phyloP scores from a whole-genome alignment of 2,329 filamentous ascomycete species.

The Coniochaeta sp. region DNA sequence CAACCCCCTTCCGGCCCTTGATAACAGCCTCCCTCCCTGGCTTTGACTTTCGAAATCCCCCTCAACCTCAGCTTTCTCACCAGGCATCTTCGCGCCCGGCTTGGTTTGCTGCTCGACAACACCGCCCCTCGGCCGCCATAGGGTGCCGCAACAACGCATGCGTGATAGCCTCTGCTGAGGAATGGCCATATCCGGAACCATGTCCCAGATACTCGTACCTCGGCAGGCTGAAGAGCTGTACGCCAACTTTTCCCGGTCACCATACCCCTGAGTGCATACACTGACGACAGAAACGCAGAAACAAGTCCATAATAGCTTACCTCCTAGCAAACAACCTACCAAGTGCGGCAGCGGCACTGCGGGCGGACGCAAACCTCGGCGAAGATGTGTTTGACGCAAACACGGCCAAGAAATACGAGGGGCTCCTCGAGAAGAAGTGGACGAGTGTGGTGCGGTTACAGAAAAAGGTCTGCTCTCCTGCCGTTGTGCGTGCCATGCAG shows the following conservation, averaged over 20 bases:
- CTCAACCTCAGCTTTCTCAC: not conserved
- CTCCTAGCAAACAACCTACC: slow-evolving; percentile 66
- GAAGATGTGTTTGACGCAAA: slow-evolving; percentile 66
- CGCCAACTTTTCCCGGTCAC: not conserved
- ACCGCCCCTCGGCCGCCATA: not conserved
- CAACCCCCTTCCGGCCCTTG: not conserved
- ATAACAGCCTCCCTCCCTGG: not conserved
- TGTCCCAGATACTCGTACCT: slow-evolving; percentile 69
- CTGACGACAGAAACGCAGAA: slow-evolving; percentile 42
- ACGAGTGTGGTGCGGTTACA: slow-evolving; percentile 90
- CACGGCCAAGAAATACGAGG: slow-evolving; percentile 90
- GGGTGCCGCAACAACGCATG: not conserved
- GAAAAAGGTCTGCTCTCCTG: slow-evolving; percentile 63
- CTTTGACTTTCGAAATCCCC: not conserved
- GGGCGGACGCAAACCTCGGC: slow-evolving; percentile 68
- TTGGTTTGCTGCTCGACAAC: not conserved
- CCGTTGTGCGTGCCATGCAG: slow-evolving; percentile 7
- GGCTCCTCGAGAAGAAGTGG: slow-evolving; percentile 96
- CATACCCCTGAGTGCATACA: not conserved
- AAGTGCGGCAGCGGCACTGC: slow-evolving; percentile 62
- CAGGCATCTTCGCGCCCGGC: not conserved
- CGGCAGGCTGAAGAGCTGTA: slow-evolving; percentile 87
- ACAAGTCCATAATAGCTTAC: slow-evolving; percentile 92
- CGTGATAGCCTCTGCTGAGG: not conserved
- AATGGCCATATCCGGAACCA: slow-evolving; percentile 26